Evolutionary conservation across 202 grass and related monocot species (phyloP).

Genomic region (Musa balbisiana): DNA sequence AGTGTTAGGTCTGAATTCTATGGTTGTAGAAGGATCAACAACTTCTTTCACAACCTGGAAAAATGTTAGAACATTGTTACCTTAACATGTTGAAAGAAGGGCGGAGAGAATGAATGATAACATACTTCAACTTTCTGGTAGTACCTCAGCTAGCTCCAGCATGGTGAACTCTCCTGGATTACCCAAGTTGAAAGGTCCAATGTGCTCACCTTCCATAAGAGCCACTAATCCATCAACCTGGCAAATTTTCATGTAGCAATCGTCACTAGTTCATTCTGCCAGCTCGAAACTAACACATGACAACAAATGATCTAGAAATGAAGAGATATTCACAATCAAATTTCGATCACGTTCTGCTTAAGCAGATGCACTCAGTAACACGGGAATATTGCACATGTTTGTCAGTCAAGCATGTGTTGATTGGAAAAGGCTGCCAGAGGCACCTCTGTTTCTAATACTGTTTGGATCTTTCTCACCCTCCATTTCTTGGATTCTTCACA

Average conservation of each 20-base stretch:
- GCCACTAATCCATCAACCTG: constrained; percentile 85
- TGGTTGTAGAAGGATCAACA: constrained; percentile 56
- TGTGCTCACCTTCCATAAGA: constrained; percentile 77
- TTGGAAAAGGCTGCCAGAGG: too few relatives aligned
- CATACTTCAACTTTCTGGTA: background rate
- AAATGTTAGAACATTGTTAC: constrained; percentile 7
- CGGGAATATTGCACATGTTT: too few relatives aligned
- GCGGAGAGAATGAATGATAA: constrained; percentile 2
- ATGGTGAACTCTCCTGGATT: constrained; percentile 96
- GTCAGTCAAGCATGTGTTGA: too few relatives aligned
- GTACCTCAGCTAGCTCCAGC: constrained; percentile 86
- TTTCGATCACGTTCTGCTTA: background rate
- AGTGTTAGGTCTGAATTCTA: constrained; percentile 82
- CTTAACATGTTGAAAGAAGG: background rate
- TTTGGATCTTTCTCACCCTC: too few relatives aligned
- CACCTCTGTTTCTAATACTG: too few relatives aligned
- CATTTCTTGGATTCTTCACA: too few relatives aligned
- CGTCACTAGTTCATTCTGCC: too few relatives aligned
- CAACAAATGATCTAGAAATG: background rate
- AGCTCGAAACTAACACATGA: background rate
- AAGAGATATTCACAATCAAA: too few relatives aligned
- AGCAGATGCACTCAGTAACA: too few relatives aligned
- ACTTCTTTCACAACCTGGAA: constrained; percentile 82
- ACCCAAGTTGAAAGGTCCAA: constrained; percentile 92
- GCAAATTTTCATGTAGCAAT: background rate